Base-by-base conservation (phyloP, 345 rosid genomes). In the Syzygium grande region DNA sequence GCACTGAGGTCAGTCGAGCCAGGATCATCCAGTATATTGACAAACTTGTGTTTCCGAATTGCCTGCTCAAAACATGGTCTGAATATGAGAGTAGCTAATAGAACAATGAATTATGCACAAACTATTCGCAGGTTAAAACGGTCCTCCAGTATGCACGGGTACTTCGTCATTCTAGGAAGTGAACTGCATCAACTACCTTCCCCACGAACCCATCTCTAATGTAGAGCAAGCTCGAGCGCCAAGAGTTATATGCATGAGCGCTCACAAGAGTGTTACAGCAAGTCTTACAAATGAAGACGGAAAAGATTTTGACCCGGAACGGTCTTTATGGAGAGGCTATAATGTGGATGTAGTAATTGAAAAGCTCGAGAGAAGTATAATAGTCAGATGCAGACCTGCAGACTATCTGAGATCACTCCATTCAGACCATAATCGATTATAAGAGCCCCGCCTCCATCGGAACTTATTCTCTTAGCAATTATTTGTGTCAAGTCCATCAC, bases 1-100 rank as follows among this genome's bases (percentile, higher is more conserved):
- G 97, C 97, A 89, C 99, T 96, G 85, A 97, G 95, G 93, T 97
- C 99, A 16, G 99, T 98, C 41, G 96, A 93, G 29, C 99, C 99
- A 2, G 99, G 99, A 92, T 93, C 86, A 90, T 98, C 99, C 46
- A 98, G 94, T 89, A 98, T 95, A 86, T 94, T 68, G n/a, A 98
- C 96, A 88, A 98, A 98, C 92, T 95, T 94, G 91, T 97, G 99
- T 89, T 97, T 95, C 88, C 96, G 95, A 90, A 96, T 96, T 85
- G 99, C 99, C 99, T 95, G 94, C 86, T 86, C 41, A 84, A 87
- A 22, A 21, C 38, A 38, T 34, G 3, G 43, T 12, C 9, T 22
- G 49, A 65, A 54, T 63, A 85, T 58, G 85, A 23, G 59, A 73
- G 25, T 9, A 17, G 80, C 46, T n/a, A n/a, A n/a, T 17, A 34